Base-by-base conservation (phyloP, 345 rosid genomes). In the Citrus medica region DNA sequence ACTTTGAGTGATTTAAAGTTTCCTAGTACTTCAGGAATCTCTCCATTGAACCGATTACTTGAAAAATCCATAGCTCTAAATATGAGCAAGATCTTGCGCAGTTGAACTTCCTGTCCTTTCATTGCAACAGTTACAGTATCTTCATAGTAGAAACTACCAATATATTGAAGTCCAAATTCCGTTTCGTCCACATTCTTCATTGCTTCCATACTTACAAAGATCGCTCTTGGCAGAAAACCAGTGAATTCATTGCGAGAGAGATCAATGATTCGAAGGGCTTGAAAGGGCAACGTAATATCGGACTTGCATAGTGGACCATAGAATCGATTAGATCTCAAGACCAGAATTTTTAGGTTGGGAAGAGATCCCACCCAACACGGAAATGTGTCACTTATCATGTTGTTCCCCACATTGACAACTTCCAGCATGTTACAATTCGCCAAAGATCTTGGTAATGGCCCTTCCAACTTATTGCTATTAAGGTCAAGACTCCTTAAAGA, bases 311-410 rank as follows among this genome's bases (percentile, higher is more conserved):
- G 46, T 6, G 58, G 27, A 33, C 76, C 82, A 33, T 67, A 69
- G 12, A 80, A 65, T n/a, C 51, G 32, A 42, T 84, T 84, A 21
- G 13, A 28, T 8, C 38, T 24, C 2, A 84, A 14, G 7, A 53
- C n/a, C 1, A 84, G 67, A 60, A 60, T 3, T 38, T 0, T 0
- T 1, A 84, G 69, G 7, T 8, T 14, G 13, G 79, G 75, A 51
- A 38, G 78, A 0, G 60, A 24, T 46, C 55, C 69, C 70, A 83
- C 55, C 74, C 82, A 82, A n/a, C 38, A 25, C 0, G 82, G 82
- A 64, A 82, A 85, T 6, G 55, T 42, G 68, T 78, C 80, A 4
- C 17, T 80, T 5, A 83, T 69, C n/a, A 4, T 28, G 62, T 85
- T 82, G 64, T 71, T 63, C 14, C 79, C 79, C 0, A 80, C 9